Evolutionary conservation across 345 rosid genomes (phyloP), one percentile per base, ranked within the genome.

Genomic region (Lumnitzera racemosa): DNA sequence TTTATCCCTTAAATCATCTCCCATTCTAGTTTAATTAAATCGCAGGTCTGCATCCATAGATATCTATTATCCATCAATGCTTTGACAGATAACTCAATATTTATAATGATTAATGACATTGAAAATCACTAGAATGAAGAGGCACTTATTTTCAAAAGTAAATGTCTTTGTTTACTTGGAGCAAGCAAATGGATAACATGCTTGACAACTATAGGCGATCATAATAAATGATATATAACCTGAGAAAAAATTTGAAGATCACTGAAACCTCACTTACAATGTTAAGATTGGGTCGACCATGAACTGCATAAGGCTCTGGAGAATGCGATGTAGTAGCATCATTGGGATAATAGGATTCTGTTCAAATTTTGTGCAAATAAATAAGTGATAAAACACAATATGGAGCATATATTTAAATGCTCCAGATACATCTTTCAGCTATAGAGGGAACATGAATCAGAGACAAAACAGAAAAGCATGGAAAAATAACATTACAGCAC

Each of bases 291-390:
- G 67, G 59, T 53, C 66, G 83, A 80, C 68, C 85, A 55, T 53
- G 74, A 64, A 59, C 61, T 64, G 76, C 87, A 72, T 85, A 64
- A 41, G 67, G 55, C 56, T 79, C 78, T 46, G 80, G 76, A 69
- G 79, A 70, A 47, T 63, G 82, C 27, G 68, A 5, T 70, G 72
- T 70, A 69, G 67, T 74, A 68, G 83, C 77, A 75, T 79, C 80
- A 59, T 86, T 83, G 55, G 70, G 77, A 70, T 75, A 76, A 58
- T 74, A 61, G 13, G 86, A 71, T 74, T 80, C 98, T 87, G 80
- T 61, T 67, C 73, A 46, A 51, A 57, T 25, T 48, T 61, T 29
- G 53, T 20, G 68, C 47, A 64, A 56, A 46, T 67, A 75, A 20
- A 61, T 20, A 66, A 61, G 55, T 57, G 31, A 27, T 23, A 20